Evolutionary conservation across 192 early-diverging fungal genomes (phyloP).

Genomic region (Podila horticola): DNA sequence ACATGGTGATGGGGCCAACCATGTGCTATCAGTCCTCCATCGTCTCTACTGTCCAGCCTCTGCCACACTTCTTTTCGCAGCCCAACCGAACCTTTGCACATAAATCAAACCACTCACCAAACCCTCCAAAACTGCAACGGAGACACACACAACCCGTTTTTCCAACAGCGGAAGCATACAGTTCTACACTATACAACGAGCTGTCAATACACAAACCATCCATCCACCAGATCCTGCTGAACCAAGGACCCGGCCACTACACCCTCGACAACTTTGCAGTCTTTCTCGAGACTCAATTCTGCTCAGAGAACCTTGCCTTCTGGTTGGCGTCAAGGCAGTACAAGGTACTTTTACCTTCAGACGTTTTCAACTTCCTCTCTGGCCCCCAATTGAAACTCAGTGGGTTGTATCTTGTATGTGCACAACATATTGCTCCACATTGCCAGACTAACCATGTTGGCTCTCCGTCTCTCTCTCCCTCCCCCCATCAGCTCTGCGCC

Average conservation of each 20-base stretch:
- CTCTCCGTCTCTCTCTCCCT: background rate
- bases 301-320: conserved; percentile 53
- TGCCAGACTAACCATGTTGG: background rate
- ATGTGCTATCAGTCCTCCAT: conserved; percentile 3
- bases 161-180: background rate
- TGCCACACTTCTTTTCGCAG: background rate
- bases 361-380: background rate
- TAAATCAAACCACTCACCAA: background rate
- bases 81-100: background rate
- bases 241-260: conserved; percentile 16
- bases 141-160: background rate
- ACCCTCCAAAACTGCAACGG: background rate
- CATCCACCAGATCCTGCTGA: conserved; percentile 11
- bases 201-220: background rate
- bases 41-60: background rate
- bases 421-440: background rate
- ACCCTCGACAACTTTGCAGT: conserved; percentile 39
- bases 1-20: background rate
- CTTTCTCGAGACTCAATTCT: conserved; percentile 44
- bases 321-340: conserved; percentile 50
- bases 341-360: conserved; percentile 11
- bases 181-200: background rate
- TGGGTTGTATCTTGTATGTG: background rate
- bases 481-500: conserved; percentile 13
- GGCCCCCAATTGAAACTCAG: too few relatives aligned